Evolutionary conservation across 805 yeast species (phyloP).

Genomic region (Saccharomycopsis sp.): DNA sequence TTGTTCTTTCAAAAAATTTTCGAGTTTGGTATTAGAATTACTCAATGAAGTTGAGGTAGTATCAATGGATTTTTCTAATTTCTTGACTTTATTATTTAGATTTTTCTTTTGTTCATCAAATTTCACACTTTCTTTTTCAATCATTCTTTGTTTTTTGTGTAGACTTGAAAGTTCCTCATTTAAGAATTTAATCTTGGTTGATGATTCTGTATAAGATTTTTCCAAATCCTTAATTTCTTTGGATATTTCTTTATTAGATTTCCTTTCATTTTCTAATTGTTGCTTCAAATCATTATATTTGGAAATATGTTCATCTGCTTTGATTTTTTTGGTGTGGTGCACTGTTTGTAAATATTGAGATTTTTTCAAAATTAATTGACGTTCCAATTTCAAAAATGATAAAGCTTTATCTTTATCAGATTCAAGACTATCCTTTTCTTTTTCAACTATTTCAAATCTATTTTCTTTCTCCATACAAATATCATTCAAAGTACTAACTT

Average conservation of each 20-base stretch:
- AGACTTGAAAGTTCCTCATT: slow-evolving; percentile 20
- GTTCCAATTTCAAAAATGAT: slow-evolving; percentile 53
- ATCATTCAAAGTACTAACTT: slow-evolving; percentile 70
- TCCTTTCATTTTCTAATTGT: slow-evolving; percentile 33
- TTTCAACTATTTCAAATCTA: slow-evolving; percentile 69
- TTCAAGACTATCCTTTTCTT: slow-evolving; percentile 59
- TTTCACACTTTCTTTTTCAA: slow-evolving; percentile 21
- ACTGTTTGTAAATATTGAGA: slow-evolving; percentile 48
- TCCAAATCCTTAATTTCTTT: slow-evolving; percentile 27
- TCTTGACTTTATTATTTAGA: slow-evolving; percentile 44
- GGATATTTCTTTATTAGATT: slow-evolving; percentile 31
- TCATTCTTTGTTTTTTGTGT: slow-evolving; percentile 23
- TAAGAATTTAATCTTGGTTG: slow-evolving; percentile 21
- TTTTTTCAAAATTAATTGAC: slow-evolving; percentile 39
- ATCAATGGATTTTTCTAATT: slow-evolving; percentile 43
- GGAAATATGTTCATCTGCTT: slow-evolving; percentile 29
- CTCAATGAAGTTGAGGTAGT: slow-evolving; percentile 35
- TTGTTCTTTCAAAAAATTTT: slow-evolving; percentile 35
- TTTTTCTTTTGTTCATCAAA: slow-evolving; percentile 70
- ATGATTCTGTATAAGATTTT: slow-evolving; percentile 23
- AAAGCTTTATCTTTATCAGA: slow-evolving; percentile 59
- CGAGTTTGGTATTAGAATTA: slow-evolving; percentile 37
- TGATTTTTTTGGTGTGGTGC: slow-evolving; percentile 30
- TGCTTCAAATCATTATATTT: slow-evolving; percentile 31
- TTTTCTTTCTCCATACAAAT: slow-evolving; percentile 69